Evolutionary conservation across 768 basidiomycete genomes (phyloP).

Genomic region (Hygrocybe punicea): DNA sequence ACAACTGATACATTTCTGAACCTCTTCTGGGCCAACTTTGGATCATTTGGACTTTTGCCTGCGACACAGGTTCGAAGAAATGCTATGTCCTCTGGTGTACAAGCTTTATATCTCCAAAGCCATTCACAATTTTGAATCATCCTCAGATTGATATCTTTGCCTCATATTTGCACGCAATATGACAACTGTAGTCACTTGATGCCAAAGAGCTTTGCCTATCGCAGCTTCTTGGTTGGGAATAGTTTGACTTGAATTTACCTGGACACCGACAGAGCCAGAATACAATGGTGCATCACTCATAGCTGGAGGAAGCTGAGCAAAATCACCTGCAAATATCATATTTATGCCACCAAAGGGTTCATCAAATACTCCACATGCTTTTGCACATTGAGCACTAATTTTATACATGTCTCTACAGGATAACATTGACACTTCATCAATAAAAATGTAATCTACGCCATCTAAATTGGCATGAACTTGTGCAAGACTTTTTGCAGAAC

Average conservation of each 20-base stretch:
- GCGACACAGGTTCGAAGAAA: conserved; percentile 15
- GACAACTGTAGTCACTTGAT: conserved; percentile 4
- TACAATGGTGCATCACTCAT: conserved; percentile 18
- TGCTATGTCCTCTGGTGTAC: conserved; percentile 23
- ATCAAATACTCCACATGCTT: conserved; percentile 8
- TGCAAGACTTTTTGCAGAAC: neutral
- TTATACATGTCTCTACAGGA: conserved; percentile 22
- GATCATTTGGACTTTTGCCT: conserved; percentile 1
- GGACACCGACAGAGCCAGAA: conserved; percentile 29
- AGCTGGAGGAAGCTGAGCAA: conserved; percentile 32
- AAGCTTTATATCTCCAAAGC: conserved; percentile 24
- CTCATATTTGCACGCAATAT: conserved; percentile 22
- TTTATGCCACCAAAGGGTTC: conserved; percentile 29
- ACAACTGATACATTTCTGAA: conserved; percentile 36
- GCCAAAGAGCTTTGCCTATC: neutral
- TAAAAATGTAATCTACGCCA: conserved; percentile 2
- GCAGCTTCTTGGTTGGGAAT: neutral
- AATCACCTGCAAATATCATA: conserved; percentile 34
- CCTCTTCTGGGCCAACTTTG: conserved; percentile 4
- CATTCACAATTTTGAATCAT: conserved; percentile 26
- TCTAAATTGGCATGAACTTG: conserved; percentile 8
- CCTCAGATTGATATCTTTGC: conserved; percentile 21
- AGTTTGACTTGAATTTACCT: conserved; percentile 8
- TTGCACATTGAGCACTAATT: conserved; percentile 20
- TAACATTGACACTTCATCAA: conserved; percentile 40